phyloP scores from a whole-genome alignment of 768 basidiomycete species.

The Russula dissimulans region DNA sequence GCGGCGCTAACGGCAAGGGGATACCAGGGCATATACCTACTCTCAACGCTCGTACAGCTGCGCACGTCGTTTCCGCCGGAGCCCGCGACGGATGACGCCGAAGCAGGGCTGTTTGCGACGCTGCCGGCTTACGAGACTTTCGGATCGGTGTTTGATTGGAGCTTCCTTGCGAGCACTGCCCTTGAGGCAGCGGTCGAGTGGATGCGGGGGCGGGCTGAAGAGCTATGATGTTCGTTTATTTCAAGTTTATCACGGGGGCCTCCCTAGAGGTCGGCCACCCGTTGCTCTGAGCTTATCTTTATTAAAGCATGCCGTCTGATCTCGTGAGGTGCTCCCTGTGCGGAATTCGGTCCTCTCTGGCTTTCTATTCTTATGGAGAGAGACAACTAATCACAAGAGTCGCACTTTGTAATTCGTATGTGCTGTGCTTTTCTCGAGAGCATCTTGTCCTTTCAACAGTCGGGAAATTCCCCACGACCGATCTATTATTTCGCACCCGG shows the following conservation, averaged over 20 bases:
- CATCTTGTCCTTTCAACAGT: no score
- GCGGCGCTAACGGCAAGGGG: neutral
- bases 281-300: neutral
- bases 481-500: no score
- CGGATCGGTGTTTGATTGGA: constrained; percentile 63
- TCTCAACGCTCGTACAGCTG: constrained; percentile 75
- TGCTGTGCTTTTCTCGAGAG: no score
- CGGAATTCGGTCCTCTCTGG: no score
- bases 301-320: no score
- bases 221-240: neutral
- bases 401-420: no score
- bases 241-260: neutral
- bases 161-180: constrained; percentile 54
- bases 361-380: no score
- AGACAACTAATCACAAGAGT: no score
- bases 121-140: constrained; percentile 70
- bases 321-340: no score
- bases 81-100: constrained; percentile 30
- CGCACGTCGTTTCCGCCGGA: constrained; percentile 64
- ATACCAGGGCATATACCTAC: constrained; percentile 66
- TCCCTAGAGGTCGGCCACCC: neutral
- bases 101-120: constrained; percentile 53
- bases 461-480: no score
- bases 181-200: constrained; percentile 43
- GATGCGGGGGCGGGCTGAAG: constrained; percentile 25